phyloP scores from a whole-genome alignment of 2,329 filamentous ascomycete genomes.

The Gremmenia infestans region DNA sequence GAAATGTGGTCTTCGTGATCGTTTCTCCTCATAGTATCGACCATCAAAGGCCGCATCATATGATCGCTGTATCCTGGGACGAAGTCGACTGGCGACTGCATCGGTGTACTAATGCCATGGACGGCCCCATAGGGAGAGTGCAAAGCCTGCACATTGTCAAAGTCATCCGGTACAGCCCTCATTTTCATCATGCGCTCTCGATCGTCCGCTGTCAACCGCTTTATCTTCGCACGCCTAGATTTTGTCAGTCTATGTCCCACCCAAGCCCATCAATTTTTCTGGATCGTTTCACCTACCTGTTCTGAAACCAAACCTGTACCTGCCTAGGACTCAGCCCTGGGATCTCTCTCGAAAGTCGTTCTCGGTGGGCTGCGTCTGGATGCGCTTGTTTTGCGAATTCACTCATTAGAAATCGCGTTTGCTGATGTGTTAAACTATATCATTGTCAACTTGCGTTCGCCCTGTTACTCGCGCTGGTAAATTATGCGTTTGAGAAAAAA shows the following conservation, averaged over 20 bases:
- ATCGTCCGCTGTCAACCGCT: constrained; percentile 65
- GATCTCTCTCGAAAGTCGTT: constrained; percentile 82
- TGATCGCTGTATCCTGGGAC: constrained; percentile 51
- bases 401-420: constrained; percentile 96
- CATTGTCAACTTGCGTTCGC: constrained; percentile 31
- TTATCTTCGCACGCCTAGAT: constrained; percentile 64
- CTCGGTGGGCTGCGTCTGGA: constrained; percentile 84
- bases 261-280: not conserved
- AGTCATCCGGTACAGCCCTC: constrained; percentile 65
- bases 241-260: constrained; percentile 7
- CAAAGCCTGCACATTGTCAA: constrained; percentile 64
- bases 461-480: not conserved
- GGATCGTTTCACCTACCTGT: constrained; percentile 58
- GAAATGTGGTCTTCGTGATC: constrained; percentile 64
- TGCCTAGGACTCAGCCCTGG: constrained; percentile 87
- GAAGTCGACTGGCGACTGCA: constrained; percentile 32
- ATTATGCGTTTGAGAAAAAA: not conserved
- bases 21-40: constrained; percentile 59
- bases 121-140: constrained; percentile 61
- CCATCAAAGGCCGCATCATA: constrained; percentile 55
- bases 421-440: constrained; percentile 80
- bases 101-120: constrained; percentile 30
- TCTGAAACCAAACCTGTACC: constrained; percentile 98
- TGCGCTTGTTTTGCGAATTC: constrained; percentile 94
- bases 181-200: constrained; percentile 68